Conservation (phyloP, 164 flowering plant species). For the Macadamia integrifolia region DNA sequence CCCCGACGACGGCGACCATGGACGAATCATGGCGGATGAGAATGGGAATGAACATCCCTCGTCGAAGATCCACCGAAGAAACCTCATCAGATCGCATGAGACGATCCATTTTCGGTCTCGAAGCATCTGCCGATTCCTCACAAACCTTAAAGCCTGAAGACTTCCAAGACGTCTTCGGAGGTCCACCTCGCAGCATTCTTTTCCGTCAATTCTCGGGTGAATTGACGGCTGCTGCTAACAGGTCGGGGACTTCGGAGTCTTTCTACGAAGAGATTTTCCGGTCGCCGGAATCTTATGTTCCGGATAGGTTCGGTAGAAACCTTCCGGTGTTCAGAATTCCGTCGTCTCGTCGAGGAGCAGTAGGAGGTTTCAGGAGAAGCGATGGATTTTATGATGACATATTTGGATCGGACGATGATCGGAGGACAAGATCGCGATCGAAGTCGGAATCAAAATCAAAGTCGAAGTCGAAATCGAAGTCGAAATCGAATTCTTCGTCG, state of each 20-base stretch:
- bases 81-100: constrained; percentile 17
- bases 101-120: neutral
- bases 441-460: constrained; percentile 35
- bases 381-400: constrained; percentile 52
- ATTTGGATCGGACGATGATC: constrained; percentile 46
- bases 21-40: constrained; percentile 72
- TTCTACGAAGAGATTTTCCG: constrained; percentile 63
- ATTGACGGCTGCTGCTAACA: constrained; percentile 9
- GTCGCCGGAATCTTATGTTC: constrained; percentile 24
- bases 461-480: constrained; percentile 60
- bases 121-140: constrained; percentile 5
- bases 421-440: constrained; percentile 30
- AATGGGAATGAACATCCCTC: constrained; percentile 35
- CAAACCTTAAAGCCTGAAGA: constrained; percentile 35
- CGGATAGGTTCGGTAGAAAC: constrained; percentile 30
- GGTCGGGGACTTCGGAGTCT: constrained; percentile 8
- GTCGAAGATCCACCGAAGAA: constrained; percentile 41
- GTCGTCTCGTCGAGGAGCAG: neutral
- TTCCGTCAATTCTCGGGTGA: constrained; percentile 37
- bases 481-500: constrained; percentile 67
- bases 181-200: constrained; percentile 68
- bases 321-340: constrained; percentile 60
- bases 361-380: constrained; percentile 5
- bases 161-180: constrained; percentile 85
- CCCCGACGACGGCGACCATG: constrained; percentile 29